Evolutionary conservation across 768 basidiomycete species (phyloP).

Genomic region (Paxillus involutus): DNA sequence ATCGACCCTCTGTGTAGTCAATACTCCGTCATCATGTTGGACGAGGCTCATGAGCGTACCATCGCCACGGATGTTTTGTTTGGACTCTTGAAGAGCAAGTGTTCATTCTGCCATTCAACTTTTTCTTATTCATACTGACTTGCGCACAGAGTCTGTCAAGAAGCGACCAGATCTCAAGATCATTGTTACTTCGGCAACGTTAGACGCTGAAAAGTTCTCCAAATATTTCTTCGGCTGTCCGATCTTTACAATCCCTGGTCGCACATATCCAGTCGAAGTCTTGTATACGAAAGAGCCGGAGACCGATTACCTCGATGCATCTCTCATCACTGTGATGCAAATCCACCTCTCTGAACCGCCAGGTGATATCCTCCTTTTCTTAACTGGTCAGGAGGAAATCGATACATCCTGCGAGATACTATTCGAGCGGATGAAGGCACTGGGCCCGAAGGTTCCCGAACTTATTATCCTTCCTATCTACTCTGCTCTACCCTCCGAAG

Average conservation of each 20-base stretch:
- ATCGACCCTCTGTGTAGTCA: conserved; percentile 92
- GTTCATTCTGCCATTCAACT: background rate
- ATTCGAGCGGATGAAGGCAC: conserved; percentile 97
- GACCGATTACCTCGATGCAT: conserved; percentile 94
- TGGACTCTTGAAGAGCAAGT: conserved; percentile 75
- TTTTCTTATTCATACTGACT: conserved; percentile 14
- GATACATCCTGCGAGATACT: conserved; percentile 97
- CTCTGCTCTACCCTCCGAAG: conserved; percentile 96
- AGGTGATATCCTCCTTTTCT: conserved; percentile 93
- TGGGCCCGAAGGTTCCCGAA: conserved; percentile 98
- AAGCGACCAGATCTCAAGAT: conserved; percentile 94
- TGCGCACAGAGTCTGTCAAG: conserved; percentile 80
- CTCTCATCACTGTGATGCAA: conserved; percentile 98
- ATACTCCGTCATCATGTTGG: conserved; percentile 96
- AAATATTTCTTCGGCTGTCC: conserved; percentile 99
- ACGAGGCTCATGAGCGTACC: conserved; percentile 98
- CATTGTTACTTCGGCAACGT: conserved; percentile 96
- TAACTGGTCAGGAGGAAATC: conserved; percentile 98
- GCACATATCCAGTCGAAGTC: conserved; percentile 97
- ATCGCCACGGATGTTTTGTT: conserved; percentile 98
- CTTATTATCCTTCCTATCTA: conserved; percentile 97
- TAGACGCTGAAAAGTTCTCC: conserved; percentile 99
- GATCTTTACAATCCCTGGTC: conserved; percentile 99
- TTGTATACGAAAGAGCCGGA: conserved; percentile 99
- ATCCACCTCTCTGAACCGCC: conserved; percentile 98